A percentile compares a stretch with the other conserved stretches of the same genome.
phyloP scores from a whole-genome alignment of 306 rosid genomes.

The Spatholobus suberectus region DNA sequence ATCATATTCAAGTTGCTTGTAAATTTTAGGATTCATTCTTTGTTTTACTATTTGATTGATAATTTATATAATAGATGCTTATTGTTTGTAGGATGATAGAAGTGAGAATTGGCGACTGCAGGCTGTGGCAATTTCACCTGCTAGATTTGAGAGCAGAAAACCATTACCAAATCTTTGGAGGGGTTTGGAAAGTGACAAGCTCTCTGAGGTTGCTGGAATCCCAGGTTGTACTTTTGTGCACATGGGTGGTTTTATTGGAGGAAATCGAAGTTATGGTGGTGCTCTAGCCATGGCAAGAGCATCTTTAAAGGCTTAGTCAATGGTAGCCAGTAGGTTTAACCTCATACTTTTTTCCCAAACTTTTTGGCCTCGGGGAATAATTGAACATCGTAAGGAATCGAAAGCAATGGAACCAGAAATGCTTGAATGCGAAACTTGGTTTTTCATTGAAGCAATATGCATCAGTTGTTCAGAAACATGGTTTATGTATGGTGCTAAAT shows the following conservation, averaged over 20 bases:
- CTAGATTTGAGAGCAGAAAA: constrained; percentile 61
- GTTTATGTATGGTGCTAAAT: not conserved
- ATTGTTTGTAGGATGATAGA: constrained; percentile 57
- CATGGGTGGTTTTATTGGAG: constrained; percentile 72
- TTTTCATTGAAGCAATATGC: constrained; percentile 27
- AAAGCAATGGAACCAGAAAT: not conserved
- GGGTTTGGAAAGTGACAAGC: constrained; percentile 63
- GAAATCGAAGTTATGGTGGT: constrained; percentile 59
- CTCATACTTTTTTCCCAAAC: not conserved
- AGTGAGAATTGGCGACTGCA: constrained; percentile 63
- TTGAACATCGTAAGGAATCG: not conserved
- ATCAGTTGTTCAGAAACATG: constrained; percentile 29
- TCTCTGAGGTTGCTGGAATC: constrained; percentile 62
- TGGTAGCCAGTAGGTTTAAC: constrained; percentile 27
- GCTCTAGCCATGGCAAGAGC: constrained; percentile 65
- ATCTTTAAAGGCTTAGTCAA: constrained; percentile 49
- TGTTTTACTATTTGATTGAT: not conserved
- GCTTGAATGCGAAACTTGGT: constrained; percentile 25
- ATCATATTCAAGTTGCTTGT: not conserved
- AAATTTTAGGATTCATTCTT: not conserved
- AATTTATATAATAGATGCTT: not conserved
- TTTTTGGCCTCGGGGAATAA: not conserved
- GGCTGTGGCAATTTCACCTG: constrained; percentile 60
- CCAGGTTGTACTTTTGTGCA: constrained; percentile 64
- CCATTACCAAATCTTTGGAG: constrained; percentile 61